Percentiles rank a stretch among this genome's conserved stretches.
Evolutionary conservation across 2,329 filamentous ascomycete species (phyloP).

Genomic region (Chrysoporthe cubensis): DNA sequence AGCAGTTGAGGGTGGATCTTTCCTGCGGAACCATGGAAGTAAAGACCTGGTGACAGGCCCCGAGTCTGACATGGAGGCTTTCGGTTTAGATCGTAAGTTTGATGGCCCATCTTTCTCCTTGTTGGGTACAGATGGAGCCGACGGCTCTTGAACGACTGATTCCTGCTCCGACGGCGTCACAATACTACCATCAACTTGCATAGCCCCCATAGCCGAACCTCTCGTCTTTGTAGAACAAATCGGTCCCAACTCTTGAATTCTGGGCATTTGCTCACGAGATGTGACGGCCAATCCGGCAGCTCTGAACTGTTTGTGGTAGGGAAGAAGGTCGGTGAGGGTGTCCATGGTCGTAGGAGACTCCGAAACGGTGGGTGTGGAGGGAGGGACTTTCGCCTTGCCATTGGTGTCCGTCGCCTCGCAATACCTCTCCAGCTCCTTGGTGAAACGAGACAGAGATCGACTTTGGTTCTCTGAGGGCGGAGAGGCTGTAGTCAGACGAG

Average conservation of each 20-base stretch:
- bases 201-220: background rate
- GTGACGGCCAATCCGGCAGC: conserved; percentile 61
- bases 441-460: conserved; percentile 46
- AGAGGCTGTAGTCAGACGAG: conserved; percentile 27
- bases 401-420: conserved; percentile 43
- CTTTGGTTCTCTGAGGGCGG: conserved; percentile 46
- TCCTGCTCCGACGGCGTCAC: conserved; percentile 24
- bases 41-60: conserved; percentile 12
- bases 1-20: background rate
- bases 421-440: conserved; percentile 47
- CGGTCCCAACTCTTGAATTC: conserved; percentile 9
- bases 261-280: conserved; percentile 48
- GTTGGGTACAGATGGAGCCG: background rate
- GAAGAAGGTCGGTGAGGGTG: conserved; percentile 57
- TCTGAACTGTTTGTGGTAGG: conserved; percentile 57
- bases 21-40: conserved; percentile 25
- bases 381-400: conserved; percentile 39
- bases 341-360: conserved; percentile 49
- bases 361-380: conserved; percentile 45
- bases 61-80: background rate
- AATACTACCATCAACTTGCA: conserved; percentile 27
- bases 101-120: conserved; percentile 1
- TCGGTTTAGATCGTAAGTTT: background rate
- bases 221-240: background rate
- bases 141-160: background rate